A percentile compares a stretch with the other conserved stretches of the same genome.
Evolutionary conservation across 306 rosid genomes (phyloP).

Genomic region (Cucumis melo): DNA sequence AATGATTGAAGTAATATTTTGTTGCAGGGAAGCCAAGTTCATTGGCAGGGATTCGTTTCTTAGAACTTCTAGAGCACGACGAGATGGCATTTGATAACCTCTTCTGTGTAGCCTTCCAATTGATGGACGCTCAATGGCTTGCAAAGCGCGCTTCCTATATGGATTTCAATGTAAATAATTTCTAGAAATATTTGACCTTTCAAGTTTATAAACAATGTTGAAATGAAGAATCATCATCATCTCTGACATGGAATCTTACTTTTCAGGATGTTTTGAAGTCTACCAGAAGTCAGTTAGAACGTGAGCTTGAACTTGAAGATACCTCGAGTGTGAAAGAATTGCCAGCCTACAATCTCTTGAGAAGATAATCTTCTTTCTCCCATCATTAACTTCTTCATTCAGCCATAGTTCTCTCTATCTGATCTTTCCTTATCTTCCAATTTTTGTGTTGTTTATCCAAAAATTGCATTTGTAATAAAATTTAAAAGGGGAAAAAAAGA

Average conservation of each 20-base stretch:
- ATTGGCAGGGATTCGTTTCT: conserved; percentile 44
- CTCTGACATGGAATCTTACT: not conserved
- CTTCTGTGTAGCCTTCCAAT: conserved; percentile 64
- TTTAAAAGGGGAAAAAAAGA: not conserved
- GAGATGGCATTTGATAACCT: conserved; percentile 85
- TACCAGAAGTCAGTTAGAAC: conserved; percentile 74
- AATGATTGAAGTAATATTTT: not conserved
- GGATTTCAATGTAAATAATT: conserved; percentile 67
- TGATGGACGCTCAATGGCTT: conserved; percentile 98
- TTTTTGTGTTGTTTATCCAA: not conserved
- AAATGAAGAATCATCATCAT: not conserved
- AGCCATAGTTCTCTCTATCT: not conserved
- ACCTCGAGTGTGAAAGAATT: conserved; percentile 52
- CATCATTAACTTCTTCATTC: not conserved
- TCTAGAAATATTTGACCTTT: not conserved
- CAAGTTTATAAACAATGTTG: not conserved
- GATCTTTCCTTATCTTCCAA: not conserved
- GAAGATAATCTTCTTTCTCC: conserved; percentile 20
- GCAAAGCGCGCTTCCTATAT: conserved; percentile 84
- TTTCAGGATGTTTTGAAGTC: conserved; percentile 74
- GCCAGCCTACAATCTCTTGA: conserved; percentile 74
- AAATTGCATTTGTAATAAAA: not conserved
- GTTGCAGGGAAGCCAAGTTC: conserved; percentile 54
- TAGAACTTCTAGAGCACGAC: conserved; percentile 54
- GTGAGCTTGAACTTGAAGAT: conserved; percentile 91